Percentiles rank a stretch among this genome's conserved stretches.
These are phyloP conservation scores for Dispira simplex DNA, from an alignment of 192 early-diverging fungal genomes.

Conservation along the genomic window DNA sequence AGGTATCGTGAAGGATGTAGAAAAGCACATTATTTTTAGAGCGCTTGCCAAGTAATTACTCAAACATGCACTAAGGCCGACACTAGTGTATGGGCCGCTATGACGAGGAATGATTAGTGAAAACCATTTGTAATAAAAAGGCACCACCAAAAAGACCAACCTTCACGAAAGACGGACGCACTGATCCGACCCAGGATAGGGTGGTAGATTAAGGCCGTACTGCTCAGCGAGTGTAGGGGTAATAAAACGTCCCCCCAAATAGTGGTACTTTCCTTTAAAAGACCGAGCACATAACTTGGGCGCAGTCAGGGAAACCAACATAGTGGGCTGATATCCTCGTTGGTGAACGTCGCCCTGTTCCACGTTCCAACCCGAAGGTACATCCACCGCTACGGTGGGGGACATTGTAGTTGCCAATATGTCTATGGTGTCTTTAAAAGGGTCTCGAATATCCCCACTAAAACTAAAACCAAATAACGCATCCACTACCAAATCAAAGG, in stretches of 20 bases:
- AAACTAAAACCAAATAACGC: conserved; percentile 93
- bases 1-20: too few relatives aligned
- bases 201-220: conserved; percentile 48
- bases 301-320: conserved; percentile 82
- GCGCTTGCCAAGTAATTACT: too few relatives aligned
- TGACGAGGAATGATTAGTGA: too few relatives aligned
- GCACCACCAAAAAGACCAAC: too few relatives aligned
- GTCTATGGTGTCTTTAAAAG: conserved; percentile 47
- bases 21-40: too few relatives aligned
- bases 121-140: too few relatives aligned
- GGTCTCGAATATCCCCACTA: conserved; percentile 52
- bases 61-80: too few relatives aligned
- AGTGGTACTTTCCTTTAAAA: conserved; percentile 61
- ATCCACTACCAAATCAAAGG: conserved; percentile 63
- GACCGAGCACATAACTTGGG: conserved; percentile 65
- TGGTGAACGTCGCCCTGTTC: conserved; percentile 43
- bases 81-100: too few relatives aligned
- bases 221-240: conserved; percentile 34
- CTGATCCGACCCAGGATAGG: conserved; percentile 57
- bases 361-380: conserved; percentile 94
- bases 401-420: neutral
- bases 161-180: conserved; percentile 29
- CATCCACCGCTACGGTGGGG: conserved; percentile 66
- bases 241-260: conserved; percentile 58
- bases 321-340: conserved; percentile 47